phyloP scores from a whole-genome alignment of 2,329 filamentous ascomycete species.

The Purpureocillium lavendulum region DNA sequence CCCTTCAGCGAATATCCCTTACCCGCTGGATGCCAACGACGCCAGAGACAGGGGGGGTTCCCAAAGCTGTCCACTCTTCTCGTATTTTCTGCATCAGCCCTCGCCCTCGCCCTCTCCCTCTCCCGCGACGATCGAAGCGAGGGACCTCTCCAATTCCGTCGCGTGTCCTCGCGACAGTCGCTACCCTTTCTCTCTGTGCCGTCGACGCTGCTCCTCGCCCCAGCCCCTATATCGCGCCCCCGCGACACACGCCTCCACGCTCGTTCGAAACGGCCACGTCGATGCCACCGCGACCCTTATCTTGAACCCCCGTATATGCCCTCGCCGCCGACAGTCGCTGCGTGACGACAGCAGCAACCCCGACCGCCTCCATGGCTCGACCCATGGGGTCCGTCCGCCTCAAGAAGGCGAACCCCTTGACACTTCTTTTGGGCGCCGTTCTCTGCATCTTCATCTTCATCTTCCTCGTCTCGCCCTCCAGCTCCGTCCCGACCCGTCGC shows the following conservation, averaged over 20 bases:
- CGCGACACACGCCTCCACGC: too few relatives aligned
- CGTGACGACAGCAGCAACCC: slow-evolving; percentile 3
- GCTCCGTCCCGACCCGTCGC: slow-evolving; percentile 34
- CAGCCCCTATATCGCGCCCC: too few relatives aligned
- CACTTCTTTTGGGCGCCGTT: slow-evolving; percentile 61
- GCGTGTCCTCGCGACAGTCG: background rate
- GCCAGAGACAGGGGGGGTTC: background rate
- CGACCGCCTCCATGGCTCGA: slow-evolving; percentile 38
- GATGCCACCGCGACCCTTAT: background rate
- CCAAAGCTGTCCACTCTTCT: too few relatives aligned
- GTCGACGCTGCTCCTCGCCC: too few relatives aligned
- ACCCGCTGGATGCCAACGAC: background rate
- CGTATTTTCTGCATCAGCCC: background rate
- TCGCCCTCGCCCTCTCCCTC: background rate
- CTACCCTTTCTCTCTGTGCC: too few relatives aligned
- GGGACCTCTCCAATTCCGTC: too few relatives aligned
- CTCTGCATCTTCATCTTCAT: slow-evolving; percentile 65
- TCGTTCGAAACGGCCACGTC: background rate
- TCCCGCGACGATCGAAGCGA: background rate
- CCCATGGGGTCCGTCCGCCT: slow-evolving; percentile 60
- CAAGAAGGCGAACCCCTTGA: slow-evolving; percentile 72
- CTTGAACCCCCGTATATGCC: slow-evolving; percentile 4
- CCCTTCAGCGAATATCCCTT: slow-evolving; percentile 5
- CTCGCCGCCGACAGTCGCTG: slow-evolving; percentile 5
- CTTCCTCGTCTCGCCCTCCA: slow-evolving; percentile 50